These are phyloP conservation scores for Exophiala spinifera DNA, from an alignment of 2,329 filamentous ascomycete genomes.

Conservation along the genomic window DNA sequence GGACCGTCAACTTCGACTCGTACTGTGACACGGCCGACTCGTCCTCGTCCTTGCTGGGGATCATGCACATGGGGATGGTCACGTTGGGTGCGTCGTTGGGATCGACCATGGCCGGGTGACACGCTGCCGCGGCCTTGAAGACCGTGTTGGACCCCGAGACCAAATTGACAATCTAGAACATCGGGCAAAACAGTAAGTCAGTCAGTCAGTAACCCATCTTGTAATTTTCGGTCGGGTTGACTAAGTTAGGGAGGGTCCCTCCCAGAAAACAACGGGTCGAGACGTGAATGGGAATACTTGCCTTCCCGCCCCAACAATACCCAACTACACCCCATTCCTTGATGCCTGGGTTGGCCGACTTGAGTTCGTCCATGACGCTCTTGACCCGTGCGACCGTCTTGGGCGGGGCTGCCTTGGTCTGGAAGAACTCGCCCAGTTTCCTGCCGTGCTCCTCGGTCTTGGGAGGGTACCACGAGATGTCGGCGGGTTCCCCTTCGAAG, in stretches of 20 bases:
- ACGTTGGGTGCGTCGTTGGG: constrained; percentile 55
- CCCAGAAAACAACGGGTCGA: neutral
- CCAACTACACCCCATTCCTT: constrained; percentile 59
- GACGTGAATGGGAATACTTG: constrained; percentile 16
- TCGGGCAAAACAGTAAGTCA: too few relatives aligned
- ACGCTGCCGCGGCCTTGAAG: constrained; percentile 57
- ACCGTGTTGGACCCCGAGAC: constrained; percentile 53
- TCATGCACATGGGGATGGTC: constrained; percentile 56
- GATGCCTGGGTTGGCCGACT: constrained; percentile 46
- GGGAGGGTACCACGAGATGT: constrained; percentile 60
- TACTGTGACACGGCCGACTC: constrained; percentile 46
- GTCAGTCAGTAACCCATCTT: neutral
- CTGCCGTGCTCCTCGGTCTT: constrained; percentile 58
- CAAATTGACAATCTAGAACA: constrained; percentile 46
- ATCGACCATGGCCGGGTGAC: constrained; percentile 61
- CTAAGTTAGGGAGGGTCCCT: too few relatives aligned
- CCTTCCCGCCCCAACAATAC: constrained; percentile 58
- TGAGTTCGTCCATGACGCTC: constrained; percentile 53
- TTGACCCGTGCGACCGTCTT: constrained; percentile 56
- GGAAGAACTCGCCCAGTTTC: constrained; percentile 60
- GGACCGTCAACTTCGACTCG: constrained; percentile 37
- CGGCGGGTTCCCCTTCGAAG: constrained; percentile 72
- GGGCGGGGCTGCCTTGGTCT: constrained; percentile 55
- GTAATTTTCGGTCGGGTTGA: neutral
- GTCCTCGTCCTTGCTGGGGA: constrained; percentile 57